phyloP scores from a whole-genome alignment of 108 stramenopile genomes.

The Pseudonitzschia pungens region DNA sequence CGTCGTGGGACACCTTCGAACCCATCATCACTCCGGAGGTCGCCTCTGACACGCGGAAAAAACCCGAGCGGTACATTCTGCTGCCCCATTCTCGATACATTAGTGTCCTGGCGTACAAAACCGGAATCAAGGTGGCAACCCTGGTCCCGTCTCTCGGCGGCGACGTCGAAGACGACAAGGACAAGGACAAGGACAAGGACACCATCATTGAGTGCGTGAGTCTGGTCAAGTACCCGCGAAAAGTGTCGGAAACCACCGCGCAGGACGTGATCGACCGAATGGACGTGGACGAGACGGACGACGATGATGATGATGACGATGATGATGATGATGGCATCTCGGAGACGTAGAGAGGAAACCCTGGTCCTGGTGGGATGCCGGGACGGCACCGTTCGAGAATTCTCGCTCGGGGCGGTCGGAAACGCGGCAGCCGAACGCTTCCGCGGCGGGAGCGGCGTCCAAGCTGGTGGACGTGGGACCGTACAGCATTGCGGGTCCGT shows the following conservation, averaged over 20 bases:
- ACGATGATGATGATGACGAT: slow-evolving; percentile 8
- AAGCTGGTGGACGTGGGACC: slow-evolving; percentile 18
- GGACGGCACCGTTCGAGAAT: slow-evolving; percentile 46
- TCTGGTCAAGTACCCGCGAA: slow-evolving; percentile 20
- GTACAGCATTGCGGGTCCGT: slow-evolving; percentile 24
- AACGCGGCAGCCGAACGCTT: no score
- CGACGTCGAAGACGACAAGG: background rate
- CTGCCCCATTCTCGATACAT: slow-evolving; percentile 42
- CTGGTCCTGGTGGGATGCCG: slow-evolving; percentile 43
- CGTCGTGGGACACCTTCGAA: slow-evolving; percentile 33
- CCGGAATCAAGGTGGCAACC: slow-evolving; percentile 38
- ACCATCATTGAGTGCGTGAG: slow-evolving; percentile 29
- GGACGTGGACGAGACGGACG: slow-evolving; percentile 14
- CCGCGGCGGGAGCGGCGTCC: background rate
- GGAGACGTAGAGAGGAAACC: slow-evolving; percentile 13
- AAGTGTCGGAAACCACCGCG: slow-evolving; percentile 17
- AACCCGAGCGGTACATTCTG: slow-evolving; percentile 42
- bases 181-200: background rate
- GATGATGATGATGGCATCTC: slow-evolving; percentile 12
- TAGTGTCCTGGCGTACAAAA: slow-evolving; percentile 42
- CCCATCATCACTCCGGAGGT: slow-evolving; percentile 42
- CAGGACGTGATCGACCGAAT: slow-evolving; percentile 28
- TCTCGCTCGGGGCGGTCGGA: slow-evolving; percentile 21
- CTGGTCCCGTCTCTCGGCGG: slow-evolving; percentile 18
- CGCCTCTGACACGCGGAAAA: slow-evolving; percentile 5